A percentile compares a stretch with the other conserved stretches of the same genome.
phyloP scores from a whole-genome alignment of 805 yeast genomes.

The Candida germanica region DNA sequence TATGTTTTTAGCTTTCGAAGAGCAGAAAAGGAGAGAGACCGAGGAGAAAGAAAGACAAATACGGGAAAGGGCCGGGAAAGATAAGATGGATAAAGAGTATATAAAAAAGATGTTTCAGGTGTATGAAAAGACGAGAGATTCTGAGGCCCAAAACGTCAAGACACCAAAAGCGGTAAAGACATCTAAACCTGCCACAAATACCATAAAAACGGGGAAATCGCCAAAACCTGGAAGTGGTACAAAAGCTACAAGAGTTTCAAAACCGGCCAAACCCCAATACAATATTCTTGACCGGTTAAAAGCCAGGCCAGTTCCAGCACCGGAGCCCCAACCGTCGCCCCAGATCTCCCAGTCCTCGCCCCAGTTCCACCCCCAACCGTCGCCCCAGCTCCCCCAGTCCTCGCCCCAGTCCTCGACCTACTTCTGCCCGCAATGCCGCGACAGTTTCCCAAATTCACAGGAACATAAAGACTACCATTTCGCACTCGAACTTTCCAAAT shows the following conservation, averaged over 20 bases:
- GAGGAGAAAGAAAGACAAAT: background rate
- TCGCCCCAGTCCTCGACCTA: conserved; percentile 3
- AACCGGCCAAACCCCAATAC: conserved; percentile 7
- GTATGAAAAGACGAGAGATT: conserved; percentile 12
- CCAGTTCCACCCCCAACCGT: background rate
- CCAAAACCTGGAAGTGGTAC: background rate
- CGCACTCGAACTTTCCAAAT: conserved; percentile 45
- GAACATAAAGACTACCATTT: conserved; percentile 58
- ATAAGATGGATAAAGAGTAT: conserved; percentile 22
- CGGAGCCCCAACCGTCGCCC: too few species aligned
- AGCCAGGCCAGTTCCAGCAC: too few species aligned
- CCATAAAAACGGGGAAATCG: background rate
- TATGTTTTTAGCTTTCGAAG: conserved; percentile 16
- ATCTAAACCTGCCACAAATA: background rate
- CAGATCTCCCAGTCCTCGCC: background rate
- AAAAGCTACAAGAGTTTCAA: conserved; percentile 1
- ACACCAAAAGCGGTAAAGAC: background rate
- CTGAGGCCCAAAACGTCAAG: too few species aligned
- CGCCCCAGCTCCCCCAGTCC: background rate
- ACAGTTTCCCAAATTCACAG: conserved; percentile 20
- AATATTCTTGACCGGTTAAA: conserved; percentile 7
- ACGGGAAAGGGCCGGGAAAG: background rate
- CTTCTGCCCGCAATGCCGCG: conserved; percentile 27
- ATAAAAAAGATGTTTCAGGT: conserved; percentile 26
- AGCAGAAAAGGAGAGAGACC: conserved; percentile 5